Evolutionary conservation across 106 monocot species (phyloP).

Genomic region (Dendrobium nobile): DNA sequence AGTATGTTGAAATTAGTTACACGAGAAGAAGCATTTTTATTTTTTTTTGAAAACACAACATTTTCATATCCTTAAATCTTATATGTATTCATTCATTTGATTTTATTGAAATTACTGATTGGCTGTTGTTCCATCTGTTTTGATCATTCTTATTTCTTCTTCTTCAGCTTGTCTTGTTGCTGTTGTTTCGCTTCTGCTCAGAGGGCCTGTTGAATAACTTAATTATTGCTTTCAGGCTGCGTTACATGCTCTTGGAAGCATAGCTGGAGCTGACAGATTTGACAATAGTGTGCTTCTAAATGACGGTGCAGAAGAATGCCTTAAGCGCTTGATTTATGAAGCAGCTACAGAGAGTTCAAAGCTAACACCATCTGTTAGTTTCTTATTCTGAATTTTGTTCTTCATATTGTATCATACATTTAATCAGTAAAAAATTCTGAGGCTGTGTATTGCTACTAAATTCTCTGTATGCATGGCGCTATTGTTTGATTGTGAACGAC

Average conservation of each 20-base stretch:
- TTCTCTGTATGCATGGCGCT: background rate
- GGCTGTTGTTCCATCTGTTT: background rate
- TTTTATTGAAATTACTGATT: background rate
- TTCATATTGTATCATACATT: background rate
- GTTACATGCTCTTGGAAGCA: constrained; percentile 79
- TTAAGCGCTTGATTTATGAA: constrained; percentile 53
- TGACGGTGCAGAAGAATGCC: constrained; percentile 53
- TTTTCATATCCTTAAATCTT: background rate
- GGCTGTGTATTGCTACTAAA: background rate
- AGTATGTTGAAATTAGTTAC: background rate
- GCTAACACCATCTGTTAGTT: constrained; percentile 76
- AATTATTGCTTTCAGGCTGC: constrained; percentile 46
- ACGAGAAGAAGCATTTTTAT: background rate
- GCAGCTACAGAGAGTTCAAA: constrained; percentile 67
- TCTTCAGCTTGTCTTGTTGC: background rate
- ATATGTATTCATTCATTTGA: background rate
- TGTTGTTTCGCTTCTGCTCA: background rate
- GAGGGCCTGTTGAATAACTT: background rate
- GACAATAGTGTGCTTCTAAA: constrained; percentile 42
- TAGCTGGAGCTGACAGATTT: constrained; percentile 61
- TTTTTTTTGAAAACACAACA: background rate
- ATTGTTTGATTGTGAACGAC: background rate
- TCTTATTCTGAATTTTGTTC: background rate
- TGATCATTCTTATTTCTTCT: background rate
- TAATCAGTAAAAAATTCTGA: background rate